Evolutionary conservation across 352 stramenopile genomes (phyloP).

Genomic region (Saprolegnia parasitica): DNA sequence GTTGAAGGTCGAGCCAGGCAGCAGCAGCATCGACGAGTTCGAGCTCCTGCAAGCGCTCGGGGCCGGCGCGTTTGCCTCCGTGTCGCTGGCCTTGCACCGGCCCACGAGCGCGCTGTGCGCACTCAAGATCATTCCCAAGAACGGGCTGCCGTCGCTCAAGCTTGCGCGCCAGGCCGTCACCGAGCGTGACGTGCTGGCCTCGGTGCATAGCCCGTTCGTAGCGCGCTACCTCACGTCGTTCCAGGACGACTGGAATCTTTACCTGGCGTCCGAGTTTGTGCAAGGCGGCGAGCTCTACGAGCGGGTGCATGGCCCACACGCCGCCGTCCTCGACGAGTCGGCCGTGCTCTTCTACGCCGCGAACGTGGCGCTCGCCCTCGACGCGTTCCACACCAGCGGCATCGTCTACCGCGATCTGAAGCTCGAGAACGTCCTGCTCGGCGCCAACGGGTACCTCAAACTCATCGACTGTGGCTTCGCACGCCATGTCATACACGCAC

Average conservation of each 20-base stretch:
- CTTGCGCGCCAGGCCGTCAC: constrained; percentile 6
- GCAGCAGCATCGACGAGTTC: background rate
- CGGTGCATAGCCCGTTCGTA: constrained; percentile 16
- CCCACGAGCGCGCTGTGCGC: background rate
- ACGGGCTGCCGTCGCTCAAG: constrained; percentile 2
- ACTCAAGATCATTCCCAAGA: constrained; percentile 19
- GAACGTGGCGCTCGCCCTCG: constrained; percentile 77
- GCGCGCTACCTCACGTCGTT: constrained; percentile 14
- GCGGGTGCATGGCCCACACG: background rate
- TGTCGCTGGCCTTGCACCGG: background rate
- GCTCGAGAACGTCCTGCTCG: constrained; percentile 86
- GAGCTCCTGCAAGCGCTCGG: constrained; percentile 4
- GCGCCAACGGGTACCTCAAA: constrained; percentile 77
- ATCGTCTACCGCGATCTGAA: constrained; percentile 87
- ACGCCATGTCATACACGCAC: constrained; percentile 47
- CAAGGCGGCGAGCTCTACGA: constrained; percentile 24
- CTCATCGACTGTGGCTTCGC: constrained; percentile 87
- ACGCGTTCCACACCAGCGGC: constrained; percentile 76
- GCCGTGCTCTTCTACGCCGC: constrained; percentile 76
- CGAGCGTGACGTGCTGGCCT: constrained; percentile 11
- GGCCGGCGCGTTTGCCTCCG: constrained; percentile 10
- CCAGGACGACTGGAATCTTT: constrained; percentile 21
- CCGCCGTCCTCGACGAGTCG: background rate
- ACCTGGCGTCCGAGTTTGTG: constrained; percentile 21
- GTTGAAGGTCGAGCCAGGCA: too few species aligned